Conservation (phyloP, 495 filamentous ascomycete species). For the Daldinia childiae region DNA sequence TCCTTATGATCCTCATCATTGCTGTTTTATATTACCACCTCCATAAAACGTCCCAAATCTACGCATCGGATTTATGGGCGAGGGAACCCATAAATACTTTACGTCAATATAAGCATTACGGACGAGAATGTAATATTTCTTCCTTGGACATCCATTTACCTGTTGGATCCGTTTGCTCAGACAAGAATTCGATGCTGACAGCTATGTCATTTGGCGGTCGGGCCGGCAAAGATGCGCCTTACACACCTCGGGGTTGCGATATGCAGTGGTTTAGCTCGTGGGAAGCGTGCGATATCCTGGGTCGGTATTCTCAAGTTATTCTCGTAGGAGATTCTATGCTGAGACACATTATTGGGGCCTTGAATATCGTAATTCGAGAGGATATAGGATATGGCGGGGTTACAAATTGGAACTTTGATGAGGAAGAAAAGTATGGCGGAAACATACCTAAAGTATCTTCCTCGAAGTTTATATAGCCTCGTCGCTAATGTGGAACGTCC, state of each 20-base stretch:
- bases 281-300: constrained; percentile 60
- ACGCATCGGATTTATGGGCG: constrained; percentile 19
- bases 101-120: constrained; percentile 39
- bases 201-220: constrained; percentile 63
- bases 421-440: constrained; percentile 55
- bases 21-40: not conserved
- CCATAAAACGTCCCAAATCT: not conserved
- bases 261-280: constrained; percentile 63
- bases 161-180: constrained; percentile 54
- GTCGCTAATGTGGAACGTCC: constrained; percentile 17
- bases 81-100: constrained; percentile 36
- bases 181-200: constrained; percentile 53
- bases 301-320: constrained; percentile 59
- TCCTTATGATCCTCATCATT: constrained; percentile 8
- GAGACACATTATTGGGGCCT: constrained; percentile 61
- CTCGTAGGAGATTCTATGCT: constrained; percentile 64
- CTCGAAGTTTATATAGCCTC: not conserved
- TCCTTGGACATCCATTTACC: constrained; percentile 60
- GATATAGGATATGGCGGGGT: constrained; percentile 64
- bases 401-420: constrained; percentile 63
- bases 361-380: constrained; percentile 61
- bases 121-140: constrained; percentile 57
- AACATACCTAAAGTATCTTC: not conserved
- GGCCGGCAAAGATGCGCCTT: constrained; percentile 60
- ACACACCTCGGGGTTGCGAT: constrained; percentile 60